phyloP scores from a whole-genome alignment of 352 stramenopile genomes.

The Globisporangium nagaii region DNA sequence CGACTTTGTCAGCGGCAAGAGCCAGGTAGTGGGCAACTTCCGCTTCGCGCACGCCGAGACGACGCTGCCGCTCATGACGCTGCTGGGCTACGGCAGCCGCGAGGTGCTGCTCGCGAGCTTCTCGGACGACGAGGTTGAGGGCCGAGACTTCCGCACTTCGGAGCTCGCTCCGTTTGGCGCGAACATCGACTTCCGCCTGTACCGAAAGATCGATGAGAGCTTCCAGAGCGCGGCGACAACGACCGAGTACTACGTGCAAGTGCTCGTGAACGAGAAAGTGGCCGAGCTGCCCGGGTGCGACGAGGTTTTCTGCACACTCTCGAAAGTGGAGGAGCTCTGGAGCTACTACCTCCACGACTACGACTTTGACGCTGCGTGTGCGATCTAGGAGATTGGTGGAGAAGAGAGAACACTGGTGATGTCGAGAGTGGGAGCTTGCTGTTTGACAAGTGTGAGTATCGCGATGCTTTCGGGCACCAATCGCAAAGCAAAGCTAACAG shows the following conservation, averaged over 20 bases:
- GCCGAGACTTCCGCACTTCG: conserved; percentile 34
- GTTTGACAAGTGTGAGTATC: too few species aligned
- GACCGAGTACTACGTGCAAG: conserved; percentile 24
- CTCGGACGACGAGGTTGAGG: conserved; percentile 19
- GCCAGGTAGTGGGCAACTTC: conserved; percentile 24
- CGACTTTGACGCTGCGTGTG: conserved; percentile 26
- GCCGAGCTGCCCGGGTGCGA: conserved; percentile 31
- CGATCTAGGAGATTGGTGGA: conserved; percentile 10
- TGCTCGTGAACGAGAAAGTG: conserved; percentile 41
- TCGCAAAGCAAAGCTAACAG: too few species aligned
- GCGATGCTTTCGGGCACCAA: too few species aligned
- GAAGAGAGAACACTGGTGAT: too few species aligned
- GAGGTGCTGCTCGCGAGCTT: conserved; percentile 23
- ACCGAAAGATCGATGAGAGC: conserved; percentile 11
- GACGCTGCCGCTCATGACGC: conserved; percentile 55
- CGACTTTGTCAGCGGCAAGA: conserved; percentile 3
- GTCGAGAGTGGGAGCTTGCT: too few species aligned
- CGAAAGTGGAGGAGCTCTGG: conserved; percentile 42
- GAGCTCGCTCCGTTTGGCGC: conserved; percentile 33
- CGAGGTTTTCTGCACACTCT: conserved; percentile 28
- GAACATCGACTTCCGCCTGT: conserved; percentile 49
- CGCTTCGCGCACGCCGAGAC: conserved; percentile 69
- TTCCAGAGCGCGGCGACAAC: neutral
- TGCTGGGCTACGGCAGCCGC: conserved; percentile 40
- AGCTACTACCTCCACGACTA: conserved; percentile 46